Evolutionary conservation across 495 filamentous ascomycete species (phyloP).

Genomic region (Aspergillus funiculosus): DNA sequence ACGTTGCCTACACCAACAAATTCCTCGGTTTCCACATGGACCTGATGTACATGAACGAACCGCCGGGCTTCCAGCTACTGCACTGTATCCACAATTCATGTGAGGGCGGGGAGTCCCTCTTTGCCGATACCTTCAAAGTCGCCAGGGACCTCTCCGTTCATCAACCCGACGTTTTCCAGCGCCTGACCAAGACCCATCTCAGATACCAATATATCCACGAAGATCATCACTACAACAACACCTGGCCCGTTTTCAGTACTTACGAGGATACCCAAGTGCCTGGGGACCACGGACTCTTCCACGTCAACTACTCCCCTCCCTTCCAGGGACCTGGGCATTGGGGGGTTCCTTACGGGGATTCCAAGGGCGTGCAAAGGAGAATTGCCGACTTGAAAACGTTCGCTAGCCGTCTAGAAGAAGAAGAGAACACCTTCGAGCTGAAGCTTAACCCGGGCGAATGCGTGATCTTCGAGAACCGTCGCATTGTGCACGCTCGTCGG

Average conservation of each 20-base stretch:
- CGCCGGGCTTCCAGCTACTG: constrained; percentile 76
- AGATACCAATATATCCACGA: constrained; percentile 63
- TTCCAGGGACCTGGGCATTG: constrained; percentile 49
- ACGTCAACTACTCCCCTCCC: constrained; percentile 67
- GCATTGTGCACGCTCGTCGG: constrained; percentile 69
- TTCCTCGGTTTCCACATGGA: constrained; percentile 88
- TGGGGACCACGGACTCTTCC: constrained; percentile 17
- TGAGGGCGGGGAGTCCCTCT: constrained; percentile 74
- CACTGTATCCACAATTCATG: constrained; percentile 76
- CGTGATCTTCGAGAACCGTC: constrained; percentile 78
- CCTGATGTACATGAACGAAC: constrained; percentile 74
- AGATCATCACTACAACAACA: constrained; percentile 54
- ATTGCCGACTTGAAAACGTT: constrained; percentile 37
- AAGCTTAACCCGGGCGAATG: constrained; percentile 74
- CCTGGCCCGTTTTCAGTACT: constrained; percentile 50
- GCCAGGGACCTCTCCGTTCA: constrained; percentile 40
- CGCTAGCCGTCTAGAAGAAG: constrained; percentile 35
- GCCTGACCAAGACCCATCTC: constrained; percentile 41
- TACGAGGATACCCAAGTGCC: constrained; percentile 2
- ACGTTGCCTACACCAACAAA: constrained; percentile 81
- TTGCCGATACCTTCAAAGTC: constrained; percentile 64
- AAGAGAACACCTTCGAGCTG: constrained; percentile 55
- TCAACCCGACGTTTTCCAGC: constrained; percentile 22
- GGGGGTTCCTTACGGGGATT: not conserved
- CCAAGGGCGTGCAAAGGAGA: not conserved